Conservation (phyloP, 352 stramenopile species). For the Globisporangium nagaii region DNA sequence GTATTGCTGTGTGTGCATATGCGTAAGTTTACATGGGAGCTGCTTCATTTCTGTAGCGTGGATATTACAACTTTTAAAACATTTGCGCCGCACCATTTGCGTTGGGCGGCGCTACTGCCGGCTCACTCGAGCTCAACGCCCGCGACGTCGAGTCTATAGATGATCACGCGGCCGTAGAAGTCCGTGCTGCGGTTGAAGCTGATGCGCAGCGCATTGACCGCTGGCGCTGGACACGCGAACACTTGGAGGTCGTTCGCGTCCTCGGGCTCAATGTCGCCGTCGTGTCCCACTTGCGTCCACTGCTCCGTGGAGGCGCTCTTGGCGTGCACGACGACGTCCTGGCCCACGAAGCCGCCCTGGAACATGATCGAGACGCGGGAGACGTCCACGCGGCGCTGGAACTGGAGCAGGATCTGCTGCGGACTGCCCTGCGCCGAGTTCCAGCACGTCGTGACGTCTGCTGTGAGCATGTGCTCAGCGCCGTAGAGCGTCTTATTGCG, state of each 20-base stretch:
- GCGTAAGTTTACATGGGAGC: background rate
- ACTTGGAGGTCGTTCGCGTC: slow-evolving; percentile 56
- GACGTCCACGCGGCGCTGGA: slow-evolving; percentile 47
- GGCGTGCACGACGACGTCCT: slow-evolving; percentile 44
- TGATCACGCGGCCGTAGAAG: slow-evolving; percentile 69
- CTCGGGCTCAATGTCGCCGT: slow-evolving; percentile 27
- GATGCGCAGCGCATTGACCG: slow-evolving; percentile 37
- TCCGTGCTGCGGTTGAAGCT: slow-evolving; percentile 58
- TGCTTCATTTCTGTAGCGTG: background rate
- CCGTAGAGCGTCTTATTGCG: slow-evolving; percentile 61
- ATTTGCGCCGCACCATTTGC: background rate
- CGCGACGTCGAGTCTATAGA: slow-evolving; percentile 49
- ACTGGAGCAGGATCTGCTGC: slow-evolving; percentile 57
- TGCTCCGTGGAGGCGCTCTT: slow-evolving; percentile 5
- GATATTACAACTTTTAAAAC: too few relatives aligned
- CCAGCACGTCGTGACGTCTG: slow-evolving; percentile 52
- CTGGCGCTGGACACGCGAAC: slow-evolving; percentile 20
- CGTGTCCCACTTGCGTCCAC: slow-evolving; percentile 17
- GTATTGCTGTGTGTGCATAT: background rate
- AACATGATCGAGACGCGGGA: slow-evolving; percentile 54
- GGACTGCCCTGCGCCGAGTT: slow-evolving; percentile 62
- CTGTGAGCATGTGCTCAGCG: slow-evolving; percentile 44
- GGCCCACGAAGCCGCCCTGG: slow-evolving; percentile 68
- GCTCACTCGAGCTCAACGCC: slow-evolving; percentile 26
- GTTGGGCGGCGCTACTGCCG: too few relatives aligned